Evolutionary conservation across 1,284 basidiomycete genomes (phyloP), one percentile per base, ranked within the genome.

Genomic region (Hemileia vastatrix): DNA sequence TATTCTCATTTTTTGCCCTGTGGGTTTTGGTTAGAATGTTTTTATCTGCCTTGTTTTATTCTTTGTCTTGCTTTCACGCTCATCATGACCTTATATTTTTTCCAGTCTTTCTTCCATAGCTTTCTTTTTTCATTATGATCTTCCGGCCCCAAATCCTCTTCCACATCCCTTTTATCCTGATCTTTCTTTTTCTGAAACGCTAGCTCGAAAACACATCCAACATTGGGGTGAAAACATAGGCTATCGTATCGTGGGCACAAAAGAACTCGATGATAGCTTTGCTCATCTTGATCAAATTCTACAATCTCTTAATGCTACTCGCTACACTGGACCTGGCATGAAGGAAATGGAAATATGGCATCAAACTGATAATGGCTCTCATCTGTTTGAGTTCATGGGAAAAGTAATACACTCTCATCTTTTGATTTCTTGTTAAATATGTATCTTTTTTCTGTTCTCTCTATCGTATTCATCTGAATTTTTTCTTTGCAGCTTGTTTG

Each of bases 231-330:
- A 92, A 73, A 84, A 84, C 32, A 89, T 94, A 64, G 93, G 93
- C 3, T 97, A 86, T 77, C 82, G 94, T 47, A 94, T 89, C 0
- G 89, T 95, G 15, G 94, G 94, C 0, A 94, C 92, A 0, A 80
- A 81, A 45, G 88, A 96, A 75, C 91, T 96, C 77, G 84, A 88
- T 0, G 77, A 84, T 27, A 91, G 87, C 4, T 92, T 96, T 70
- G 78, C 81, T 44, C 84, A 85, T 95, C 79, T 73, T 86, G 19
- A 76, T 80, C 49, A 82, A 87, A 69, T 85, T 86, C 1, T 77
- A 83, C 63, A 78, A 79, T 47, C 75, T 90, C 23, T 79, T 83
- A 68, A 74, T 76, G 21, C 75, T 83, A 62, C 77, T 81, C 18
- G 80, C 82, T 3, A 72, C 70, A 19, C 76, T 74, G 48, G 72